Percentiles rank a stretch among this genome's conserved stretches.
Conservation (phyloP, 305 asterid species). For the Plantago coronopus region DNA sequence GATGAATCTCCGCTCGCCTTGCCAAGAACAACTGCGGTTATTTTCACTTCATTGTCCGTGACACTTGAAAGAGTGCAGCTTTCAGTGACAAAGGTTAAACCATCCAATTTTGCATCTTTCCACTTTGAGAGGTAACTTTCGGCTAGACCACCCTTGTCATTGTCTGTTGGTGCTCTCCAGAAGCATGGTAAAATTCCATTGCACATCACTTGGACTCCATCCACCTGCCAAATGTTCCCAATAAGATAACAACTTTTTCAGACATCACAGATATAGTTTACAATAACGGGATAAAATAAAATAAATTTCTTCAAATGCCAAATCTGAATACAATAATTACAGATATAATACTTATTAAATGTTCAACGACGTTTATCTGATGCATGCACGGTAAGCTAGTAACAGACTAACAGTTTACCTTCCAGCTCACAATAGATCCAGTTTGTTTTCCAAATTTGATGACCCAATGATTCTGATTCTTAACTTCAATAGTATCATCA, state of each 20-base stretch:
- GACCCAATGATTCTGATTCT: slow-evolving; percentile 64
- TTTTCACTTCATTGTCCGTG: slow-evolving; percentile 51
- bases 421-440: slow-evolving; percentile 81
- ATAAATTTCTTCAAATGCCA: too few species aligned
- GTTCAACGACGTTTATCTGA: not conserved
- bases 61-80: slow-evolving; percentile 48
- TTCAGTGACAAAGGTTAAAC: slow-evolving; percentile 40
- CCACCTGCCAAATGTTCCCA: slow-evolving; percentile 45
- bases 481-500: slow-evolving; percentile 49
- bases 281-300: too few species aligned
- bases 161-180: slow-evolving; percentile 97
- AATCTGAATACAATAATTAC: not conserved
- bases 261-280: slow-evolving; percentile 10
- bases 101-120: slow-evolving; percentile 62
- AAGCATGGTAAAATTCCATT: slow-evolving; percentile 84
- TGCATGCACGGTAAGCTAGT: not conserved
- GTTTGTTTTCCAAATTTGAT: slow-evolving; percentile 57
- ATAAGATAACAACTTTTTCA: slow-evolving; percentile 3
- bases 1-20: slow-evolving; percentile 33
- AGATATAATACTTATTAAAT: not conserved
- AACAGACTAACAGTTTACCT: slow-evolving; percentile 51
- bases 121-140: slow-evolving; percentile 71
- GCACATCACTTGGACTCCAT: slow-evolving; percentile 54
- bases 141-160: slow-evolving; percentile 88
- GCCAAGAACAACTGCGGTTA: slow-evolving; percentile 50